A percentile compares a stretch with the other conserved stretches of the same genome.
Conservation (phyloP, 257 asterid species). For the Fraxinus quadrangulata region DNA sequence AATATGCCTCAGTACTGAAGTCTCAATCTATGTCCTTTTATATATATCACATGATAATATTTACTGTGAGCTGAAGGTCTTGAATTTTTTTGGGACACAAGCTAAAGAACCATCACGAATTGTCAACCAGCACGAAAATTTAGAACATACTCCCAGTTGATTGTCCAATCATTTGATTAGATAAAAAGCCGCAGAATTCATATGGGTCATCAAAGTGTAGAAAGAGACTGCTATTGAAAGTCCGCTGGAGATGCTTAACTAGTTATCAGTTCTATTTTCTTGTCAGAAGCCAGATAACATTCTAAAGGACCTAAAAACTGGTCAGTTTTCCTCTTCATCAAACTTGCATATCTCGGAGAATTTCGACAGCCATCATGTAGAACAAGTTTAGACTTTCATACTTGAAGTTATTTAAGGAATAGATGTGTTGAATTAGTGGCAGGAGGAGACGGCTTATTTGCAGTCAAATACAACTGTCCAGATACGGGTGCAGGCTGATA, state of each 20-base stretch:
- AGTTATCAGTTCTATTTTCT: background rate
- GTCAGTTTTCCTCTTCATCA: background rate
- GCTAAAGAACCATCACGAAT: background rate
- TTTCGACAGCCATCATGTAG: too few relatives aligned
- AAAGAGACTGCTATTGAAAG: background rate
- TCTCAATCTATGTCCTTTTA: background rate
- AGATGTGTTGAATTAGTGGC: background rate
- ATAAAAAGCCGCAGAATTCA: background rate
- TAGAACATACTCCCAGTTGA: background rate
- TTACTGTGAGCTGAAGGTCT: background rate
- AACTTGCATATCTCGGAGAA: background rate
- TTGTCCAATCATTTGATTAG: too few relatives aligned
- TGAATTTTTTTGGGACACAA: background rate
- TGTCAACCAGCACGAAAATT: background rate
- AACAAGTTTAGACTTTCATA: background rate
- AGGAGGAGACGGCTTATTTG: background rate
- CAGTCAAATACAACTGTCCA: too few relatives aligned
- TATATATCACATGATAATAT: background rate
- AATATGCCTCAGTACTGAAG: background rate
- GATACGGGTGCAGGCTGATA: background rate
- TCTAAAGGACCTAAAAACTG: too few relatives aligned
- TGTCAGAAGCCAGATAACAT: background rate
- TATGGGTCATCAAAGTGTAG: background rate
- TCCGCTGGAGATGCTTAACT: background rate
- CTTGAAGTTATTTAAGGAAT: background rate